A percentile compares a stretch with the other conserved stretches of the same genome.
phyloP scores from a whole-genome alignment of 1,284 basidiomycete species.

The Sanghuangporus sanghuang region DNA sequence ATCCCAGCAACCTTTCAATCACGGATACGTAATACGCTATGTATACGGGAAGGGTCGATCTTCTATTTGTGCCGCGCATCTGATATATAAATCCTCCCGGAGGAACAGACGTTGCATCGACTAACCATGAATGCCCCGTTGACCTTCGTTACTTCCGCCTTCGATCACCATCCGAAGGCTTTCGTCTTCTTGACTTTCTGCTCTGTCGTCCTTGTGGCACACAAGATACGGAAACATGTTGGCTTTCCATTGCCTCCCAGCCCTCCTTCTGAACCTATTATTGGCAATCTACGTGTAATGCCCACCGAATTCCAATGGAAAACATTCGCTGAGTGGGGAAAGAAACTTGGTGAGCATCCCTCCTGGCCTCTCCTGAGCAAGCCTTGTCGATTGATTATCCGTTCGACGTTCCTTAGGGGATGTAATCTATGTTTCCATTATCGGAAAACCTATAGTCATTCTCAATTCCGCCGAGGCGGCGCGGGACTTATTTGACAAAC shows the following conservation, averaged over 20 bases:
- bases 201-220: not conserved
- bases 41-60: too few species aligned
- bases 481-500: conserved; percentile 32
- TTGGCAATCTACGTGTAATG: conserved; percentile 29
- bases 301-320: conserved; percentile 26
- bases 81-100: not conserved
- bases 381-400: not conserved
- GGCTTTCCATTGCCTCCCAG: conserved; percentile 26
- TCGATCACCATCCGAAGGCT: not conserved
- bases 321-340: conserved; percentile 30
- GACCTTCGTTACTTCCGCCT: not conserved
- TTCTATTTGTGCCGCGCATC: not conserved
- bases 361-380: not conserved
- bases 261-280: conserved; percentile 27
- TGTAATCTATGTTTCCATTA: conserved; percentile 14
- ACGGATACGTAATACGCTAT: too few species aligned
- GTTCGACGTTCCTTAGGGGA: conserved; percentile 4
- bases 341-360: conserved; percentile 25
- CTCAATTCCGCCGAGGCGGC: conserved; percentile 28
- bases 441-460: conserved; percentile 31
- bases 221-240: not conserved
- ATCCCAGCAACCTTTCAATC: too few species aligned
- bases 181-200: not conserved
- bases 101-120: not conserved
- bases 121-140: not conserved